Base-by-base conservation (phyloP, 805 yeast genomes). In the Wickerhamiella alocasiicola region DNA sequence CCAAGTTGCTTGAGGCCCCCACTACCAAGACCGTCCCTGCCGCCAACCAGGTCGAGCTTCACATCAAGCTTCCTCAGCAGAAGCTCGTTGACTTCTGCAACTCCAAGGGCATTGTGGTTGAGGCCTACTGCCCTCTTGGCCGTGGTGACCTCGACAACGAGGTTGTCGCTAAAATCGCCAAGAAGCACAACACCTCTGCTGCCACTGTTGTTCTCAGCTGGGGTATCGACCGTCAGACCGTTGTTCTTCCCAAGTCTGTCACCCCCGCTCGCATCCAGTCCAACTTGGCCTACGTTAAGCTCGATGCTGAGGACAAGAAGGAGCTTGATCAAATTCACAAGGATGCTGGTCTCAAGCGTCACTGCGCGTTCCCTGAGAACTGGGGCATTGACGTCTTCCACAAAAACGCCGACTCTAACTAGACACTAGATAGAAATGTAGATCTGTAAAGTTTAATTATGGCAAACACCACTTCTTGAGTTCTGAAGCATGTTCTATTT, bases 51-150 rank as follows among this genome's bases (percentile, higher is more conserved):
- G 67, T 81, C 45, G 94, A 83, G 63, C 61, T 74, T 28, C 93
- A 82, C 59, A 84, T 87, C 35, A 68, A 68, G 46, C 65, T 78
- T 44, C 81, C 81, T 34, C 87, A 81, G 57, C 62, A 58, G 6
- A 74, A 75, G 48, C 63, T 81, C 48, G 52, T 69, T 32, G 67
- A 70, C 26, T 78, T 55, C 59, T 67, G 75, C 57, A 61, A 65
- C 41, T 54, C 59, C 25, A 64, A 79, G 46, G 72, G 66, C 45
- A 76, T 78, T 45, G 56, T 65, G 25, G 57, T 78, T 41, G 78
- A 78, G 56, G 93, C 93, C 7, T 83, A 81, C 61, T 76, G 83
- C 23, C 91, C 94, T 19, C 65, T 82, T 49, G 88, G 85, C 31
- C 67, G 77, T 3, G 53, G 60, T 9, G 81, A 81, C 33, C 82